Evolutionary conservation across 768 basidiomycete species (phyloP).

Genomic region (Suillus weaverae): DNA sequence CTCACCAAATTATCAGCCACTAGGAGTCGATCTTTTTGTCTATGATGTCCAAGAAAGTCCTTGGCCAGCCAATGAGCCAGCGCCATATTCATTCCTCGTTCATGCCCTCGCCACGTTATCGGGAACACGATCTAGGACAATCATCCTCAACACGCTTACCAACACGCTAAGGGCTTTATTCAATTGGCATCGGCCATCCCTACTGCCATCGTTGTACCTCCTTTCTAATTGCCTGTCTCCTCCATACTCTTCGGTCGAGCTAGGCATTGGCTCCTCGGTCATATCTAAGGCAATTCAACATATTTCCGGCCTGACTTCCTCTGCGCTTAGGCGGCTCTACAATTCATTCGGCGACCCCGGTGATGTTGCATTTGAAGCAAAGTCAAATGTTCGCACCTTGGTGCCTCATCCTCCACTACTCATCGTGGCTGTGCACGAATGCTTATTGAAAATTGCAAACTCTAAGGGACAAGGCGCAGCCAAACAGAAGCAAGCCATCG

Average conservation of each 20-base stretch:
- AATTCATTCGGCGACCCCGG: slow-evolving; percentile 80
- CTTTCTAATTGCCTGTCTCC: slow-evolving; percentile 80
- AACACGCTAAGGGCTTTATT: slow-evolving; percentile 75
- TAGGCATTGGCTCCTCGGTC: slow-evolving; percentile 67
- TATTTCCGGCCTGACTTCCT: slow-evolving; percentile 62
- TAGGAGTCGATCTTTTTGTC: slow-evolving; percentile 46
- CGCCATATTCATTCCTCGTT: slow-evolving; percentile 73
- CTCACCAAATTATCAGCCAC: slow-evolving; percentile 27
- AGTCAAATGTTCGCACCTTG: slow-evolving; percentile 71
- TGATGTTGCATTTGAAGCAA: slow-evolving; percentile 85
- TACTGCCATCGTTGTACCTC: slow-evolving; percentile 77
- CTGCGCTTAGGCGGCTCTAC: slow-evolving; percentile 64
- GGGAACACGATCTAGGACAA: slow-evolving; percentile 69
- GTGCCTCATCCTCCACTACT: slow-evolving; percentile 68
- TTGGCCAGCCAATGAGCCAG: slow-evolving; percentile 39
- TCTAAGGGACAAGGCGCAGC: slow-evolving; percentile 76
- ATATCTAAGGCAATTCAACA: slow-evolving; percentile 72
- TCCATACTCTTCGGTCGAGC: slow-evolving; percentile 68
- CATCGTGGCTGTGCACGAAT: slow-evolving; percentile 64
- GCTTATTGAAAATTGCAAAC: slow-evolving; percentile 63
- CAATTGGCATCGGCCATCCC: slow-evolving; percentile 61
- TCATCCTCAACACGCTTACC: slow-evolving; percentile 65
- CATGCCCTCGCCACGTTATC: slow-evolving; percentile 61
- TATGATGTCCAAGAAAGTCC: slow-evolving; percentile 46
- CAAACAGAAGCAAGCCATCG: slow-evolving; percentile 73